Conservation (phyloP, 345 rosid species). For the Salix koriyanagi region DNA sequence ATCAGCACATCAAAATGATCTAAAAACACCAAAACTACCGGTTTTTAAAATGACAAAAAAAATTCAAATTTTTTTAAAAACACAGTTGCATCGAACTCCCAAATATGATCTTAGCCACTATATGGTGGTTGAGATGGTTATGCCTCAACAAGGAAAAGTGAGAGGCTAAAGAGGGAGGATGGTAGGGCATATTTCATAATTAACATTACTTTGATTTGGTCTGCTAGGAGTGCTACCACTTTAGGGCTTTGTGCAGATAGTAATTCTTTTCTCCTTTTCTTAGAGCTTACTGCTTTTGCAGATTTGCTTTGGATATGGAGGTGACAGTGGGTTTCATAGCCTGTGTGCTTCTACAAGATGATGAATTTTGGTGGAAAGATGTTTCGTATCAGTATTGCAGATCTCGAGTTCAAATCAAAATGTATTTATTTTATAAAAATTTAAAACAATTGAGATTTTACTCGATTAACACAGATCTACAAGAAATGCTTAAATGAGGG, state of each 20-base stretch:
- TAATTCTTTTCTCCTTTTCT: neutral
- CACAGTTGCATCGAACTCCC: too few species aligned
- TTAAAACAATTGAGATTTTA: too few species aligned
- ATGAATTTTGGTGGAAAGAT: too few species aligned
- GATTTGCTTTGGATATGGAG: neutral
- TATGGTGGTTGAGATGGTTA: slow-evolving; percentile 29
- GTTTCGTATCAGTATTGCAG: too few species aligned
- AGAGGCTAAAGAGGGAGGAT: neutral
- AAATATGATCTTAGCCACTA: neutral
- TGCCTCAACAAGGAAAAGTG: neutral
- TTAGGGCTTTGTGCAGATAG: neutral
- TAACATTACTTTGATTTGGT: neutral
- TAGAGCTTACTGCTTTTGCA: too few species aligned
- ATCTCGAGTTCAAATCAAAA: accelerated
- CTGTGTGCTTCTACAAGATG: neutral
- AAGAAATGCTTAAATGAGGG: too few species aligned
- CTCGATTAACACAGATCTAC: too few species aligned
- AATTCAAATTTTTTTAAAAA: too few species aligned
- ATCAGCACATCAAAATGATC: too few species aligned
- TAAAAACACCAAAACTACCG: too few species aligned
- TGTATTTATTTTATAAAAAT: too few species aligned
- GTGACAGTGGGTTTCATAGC: neutral
- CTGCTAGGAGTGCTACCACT: neutral
- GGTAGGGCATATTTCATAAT: neutral
- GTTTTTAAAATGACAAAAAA: too few species aligned